A percentile compares a stretch with the other conserved stretches of the same genome.
Evolutionary conservation across 441 rosid species (phyloP).

Genomic region (Populus hybrid): DNA sequence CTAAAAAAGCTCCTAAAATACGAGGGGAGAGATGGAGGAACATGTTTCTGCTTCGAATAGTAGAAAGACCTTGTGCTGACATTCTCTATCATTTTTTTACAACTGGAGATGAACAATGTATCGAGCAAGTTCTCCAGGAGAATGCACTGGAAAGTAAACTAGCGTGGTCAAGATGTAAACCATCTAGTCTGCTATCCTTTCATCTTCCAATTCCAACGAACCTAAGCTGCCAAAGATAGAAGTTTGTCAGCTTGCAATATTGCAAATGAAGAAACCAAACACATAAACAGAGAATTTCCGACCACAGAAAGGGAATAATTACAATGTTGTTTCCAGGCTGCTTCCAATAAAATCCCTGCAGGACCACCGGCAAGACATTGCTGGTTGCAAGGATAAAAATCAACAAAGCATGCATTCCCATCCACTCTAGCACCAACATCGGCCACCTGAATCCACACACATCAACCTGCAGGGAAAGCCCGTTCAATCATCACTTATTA

Average conservation of each 20-base stretch:
- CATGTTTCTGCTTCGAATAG: not conserved
- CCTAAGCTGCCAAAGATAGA: slow-evolving; percentile 36
- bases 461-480: slow-evolving; percentile 51
- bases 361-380: slow-evolving; percentile 55
- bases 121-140: not conserved
- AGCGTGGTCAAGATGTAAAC: not conserved
- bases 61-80: not conserved
- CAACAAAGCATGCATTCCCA: slow-evolving; percentile 70
- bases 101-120: not conserved
- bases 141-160: not conserved
- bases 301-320: slow-evolving; percentile 8
- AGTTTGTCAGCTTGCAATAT: not conserved
- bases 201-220: slow-evolving; percentile 46
- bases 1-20: not conserved
- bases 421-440: slow-evolving; percentile 59
- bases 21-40: not conserved
- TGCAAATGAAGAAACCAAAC: not conserved
- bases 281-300: not conserved
- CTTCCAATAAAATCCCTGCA: slow-evolving; percentile 83
- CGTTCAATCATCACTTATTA: not conserved
- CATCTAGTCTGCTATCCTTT: not conserved
- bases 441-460: slow-evolving; percentile 43
- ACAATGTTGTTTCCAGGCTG: slow-evolving; percentile 68
- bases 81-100: not conserved
- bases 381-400: slow-evolving; percentile 60